A percentile compares a stretch with the other conserved stretches of the same genome.
Evolutionary conservation across 1,284 basidiomycete species (phyloP).

Genomic region (Papiliotrema nemorosa): DNA sequence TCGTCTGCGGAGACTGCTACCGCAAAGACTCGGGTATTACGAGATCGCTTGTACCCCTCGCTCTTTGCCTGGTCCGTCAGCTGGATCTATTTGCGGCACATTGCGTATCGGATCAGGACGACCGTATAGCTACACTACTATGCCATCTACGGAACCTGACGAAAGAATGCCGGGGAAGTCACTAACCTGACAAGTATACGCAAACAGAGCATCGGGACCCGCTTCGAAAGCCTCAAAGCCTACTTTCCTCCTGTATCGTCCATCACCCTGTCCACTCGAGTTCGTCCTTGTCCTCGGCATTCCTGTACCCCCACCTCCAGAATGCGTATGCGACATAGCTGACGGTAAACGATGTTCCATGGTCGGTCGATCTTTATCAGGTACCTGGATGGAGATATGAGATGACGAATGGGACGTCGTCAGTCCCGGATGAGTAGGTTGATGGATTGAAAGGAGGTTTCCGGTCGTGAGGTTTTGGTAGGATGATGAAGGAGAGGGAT

Average conservation of each 20-base stretch:
- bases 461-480: background rate
- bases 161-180: slow-evolving; percentile 10
- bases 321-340: background rate
- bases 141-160: slow-evolving; percentile 17
- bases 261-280: slow-evolving; percentile 34
- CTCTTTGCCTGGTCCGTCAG: slow-evolving; percentile 81
- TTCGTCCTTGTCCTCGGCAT: slow-evolving; percentile 34
- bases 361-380: background rate
- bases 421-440: background rate
- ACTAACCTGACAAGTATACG: slow-evolving; percentile 52
- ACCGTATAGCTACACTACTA: background rate
- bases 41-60: slow-evolving; percentile 71
- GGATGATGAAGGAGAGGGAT: background rate
- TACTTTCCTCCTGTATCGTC: slow-evolving; percentile 76
- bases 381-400: background rate
- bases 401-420: background rate
- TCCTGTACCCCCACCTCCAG: slow-evolving; percentile 5
- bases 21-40: slow-evolving; percentile 82
- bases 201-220: slow-evolving; percentile 52
- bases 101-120: no score
- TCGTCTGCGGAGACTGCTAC: slow-evolving; percentile 88
- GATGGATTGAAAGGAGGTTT: no score
- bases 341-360: slow-evolving; percentile 1
- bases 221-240: slow-evolving; percentile 78
- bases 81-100: no score